Percentiles rank a stretch among this genome's conserved stretches.
Evolutionary conservation across 2,329 filamentous ascomycete genomes (phyloP).

Genomic region (Beauveria caledonica): DNA sequence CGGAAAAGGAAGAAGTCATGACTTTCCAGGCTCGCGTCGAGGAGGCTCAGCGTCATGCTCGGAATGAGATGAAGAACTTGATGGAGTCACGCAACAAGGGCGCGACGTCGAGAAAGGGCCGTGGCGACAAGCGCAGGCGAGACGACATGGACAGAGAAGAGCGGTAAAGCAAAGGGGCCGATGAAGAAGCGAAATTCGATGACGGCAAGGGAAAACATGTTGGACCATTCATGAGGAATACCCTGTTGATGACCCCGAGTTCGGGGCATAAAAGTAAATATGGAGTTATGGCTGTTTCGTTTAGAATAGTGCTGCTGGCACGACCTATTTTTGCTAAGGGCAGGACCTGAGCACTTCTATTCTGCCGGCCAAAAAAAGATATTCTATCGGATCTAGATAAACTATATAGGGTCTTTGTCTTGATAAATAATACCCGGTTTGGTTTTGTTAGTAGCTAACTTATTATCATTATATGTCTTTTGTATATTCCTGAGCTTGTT

Average conservation of each 20-base stretch:
- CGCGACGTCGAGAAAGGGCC: constrained; percentile 34
- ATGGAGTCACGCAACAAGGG: constrained; percentile 47
- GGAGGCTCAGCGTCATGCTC: constrained; percentile 74
- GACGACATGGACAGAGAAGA: constrained; percentile 72
- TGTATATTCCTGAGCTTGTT: too few species aligned
- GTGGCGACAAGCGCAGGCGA: constrained; percentile 32
- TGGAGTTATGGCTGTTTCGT: constrained; percentile 1
- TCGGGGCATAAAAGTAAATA: neutral
- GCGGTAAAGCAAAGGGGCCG: constrained; percentile 35
- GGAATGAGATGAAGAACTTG: constrained; percentile 72
- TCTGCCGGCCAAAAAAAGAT: too few species aligned
- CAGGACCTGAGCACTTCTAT: too few species aligned
- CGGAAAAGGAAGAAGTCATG: constrained; percentile 77
- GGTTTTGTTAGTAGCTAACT: too few species aligned
- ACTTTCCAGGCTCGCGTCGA: constrained; percentile 69
- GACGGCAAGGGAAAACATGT: neutral
- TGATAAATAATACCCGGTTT: too few species aligned
- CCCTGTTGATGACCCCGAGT: neutral
- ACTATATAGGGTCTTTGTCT: too few species aligned
- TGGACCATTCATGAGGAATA: neutral
- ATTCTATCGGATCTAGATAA: too few species aligned
- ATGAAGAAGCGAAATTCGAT: neutral
- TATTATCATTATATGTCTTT: too few species aligned
- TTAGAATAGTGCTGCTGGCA: neutral
- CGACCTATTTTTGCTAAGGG: too few species aligned